Evolutionary conservation across 208 protist species (phyloP), one percentile per base, ranked within the genome.

Genomic region (Novymonas esmeraldas): DNA sequence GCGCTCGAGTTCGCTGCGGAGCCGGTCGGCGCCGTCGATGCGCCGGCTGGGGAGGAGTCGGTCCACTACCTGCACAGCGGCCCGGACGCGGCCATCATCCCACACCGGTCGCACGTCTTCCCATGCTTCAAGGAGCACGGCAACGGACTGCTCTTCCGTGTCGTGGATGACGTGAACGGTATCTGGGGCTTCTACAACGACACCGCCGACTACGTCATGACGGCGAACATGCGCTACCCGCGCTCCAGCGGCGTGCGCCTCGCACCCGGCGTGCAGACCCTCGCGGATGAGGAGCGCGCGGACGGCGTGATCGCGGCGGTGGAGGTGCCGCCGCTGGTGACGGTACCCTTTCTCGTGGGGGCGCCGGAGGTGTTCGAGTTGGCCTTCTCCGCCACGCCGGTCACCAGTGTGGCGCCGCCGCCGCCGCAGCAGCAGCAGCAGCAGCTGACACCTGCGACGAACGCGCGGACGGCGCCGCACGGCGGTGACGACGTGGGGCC

Each of bases 141-240:
- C 24, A 93, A 93, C 62, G 87, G 87, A 18, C 74, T 95, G 13
- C 70, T 95, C 52, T 95, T 95, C 83, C 90, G 90, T 34, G 66
- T 95, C 39, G 82, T 95, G 1, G 82, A 93, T 39, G 74, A 79
- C 22, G 62, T 59, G 28, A 84, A 83, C 49, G 63, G 73, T 11
- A 89, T 82, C 18, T 95, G 90, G 87, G 84, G 76, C 56, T 95
- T 89, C 50, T 92, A 93, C 81, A 95, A 95, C 60, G 90, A 95
- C 76, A 93, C 87, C n/a, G 49, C 55, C 22, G 77, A 92, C 16
- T 93, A 85, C 61, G 42, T 68, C 28, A 93, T 95, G 80, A 82
- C 73, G 9, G 83, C 82, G 6, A 84, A 78, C 64, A 84, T 93
- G 52, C 67, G 54, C 38, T 85, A 87, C 44, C 63, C 70, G 6